These are phyloP conservation scores for Erysimum cheiranthoides DNA, from an alignment of 345 rosid genomes.

Conservation along the genomic window DNA sequence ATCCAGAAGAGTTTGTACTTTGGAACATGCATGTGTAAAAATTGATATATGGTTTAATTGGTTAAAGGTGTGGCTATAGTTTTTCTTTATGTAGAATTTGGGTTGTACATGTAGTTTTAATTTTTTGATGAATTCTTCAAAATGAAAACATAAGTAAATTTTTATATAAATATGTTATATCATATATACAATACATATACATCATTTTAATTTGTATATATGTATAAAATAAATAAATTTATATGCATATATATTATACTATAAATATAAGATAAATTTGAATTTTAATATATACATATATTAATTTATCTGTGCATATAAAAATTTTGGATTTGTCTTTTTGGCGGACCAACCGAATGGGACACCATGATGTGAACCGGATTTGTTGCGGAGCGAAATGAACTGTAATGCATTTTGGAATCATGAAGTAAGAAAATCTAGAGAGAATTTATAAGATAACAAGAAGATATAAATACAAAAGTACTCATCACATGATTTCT, in stretches of 20 bases:
- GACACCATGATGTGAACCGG: slow-evolving; percentile 21
- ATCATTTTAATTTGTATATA: too few relatives aligned
- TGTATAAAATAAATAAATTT: too few relatives aligned
- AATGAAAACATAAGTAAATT: neutral
- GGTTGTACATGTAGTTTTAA: neutral
- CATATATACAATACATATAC: too few relatives aligned
- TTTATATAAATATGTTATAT: too few relatives aligned
- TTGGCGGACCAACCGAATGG: slow-evolving; percentile 5
- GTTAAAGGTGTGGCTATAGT: neutral
- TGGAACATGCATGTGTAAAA: neutral
- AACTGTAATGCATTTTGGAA: slow-evolving; percentile 31
- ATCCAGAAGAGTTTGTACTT: neutral
- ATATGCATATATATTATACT: too few relatives aligned
- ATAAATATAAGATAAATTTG: too few relatives aligned
- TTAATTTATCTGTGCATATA: neutral
- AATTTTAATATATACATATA: neutral
- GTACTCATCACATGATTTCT: neutral
- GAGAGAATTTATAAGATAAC: neutral
- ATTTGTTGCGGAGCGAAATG: slow-evolving; percentile 24
- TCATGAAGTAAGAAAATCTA: neutral
- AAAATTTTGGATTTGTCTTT: slow-evolving; percentile 9
- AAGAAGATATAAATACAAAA: neutral
- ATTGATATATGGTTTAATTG: neutral
- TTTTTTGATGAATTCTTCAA: neutral
- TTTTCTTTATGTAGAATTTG: neutral